Base-by-base conservation (phyloP, 768 basidiomycete genomes). In the Lentinula lateritia region DNA sequence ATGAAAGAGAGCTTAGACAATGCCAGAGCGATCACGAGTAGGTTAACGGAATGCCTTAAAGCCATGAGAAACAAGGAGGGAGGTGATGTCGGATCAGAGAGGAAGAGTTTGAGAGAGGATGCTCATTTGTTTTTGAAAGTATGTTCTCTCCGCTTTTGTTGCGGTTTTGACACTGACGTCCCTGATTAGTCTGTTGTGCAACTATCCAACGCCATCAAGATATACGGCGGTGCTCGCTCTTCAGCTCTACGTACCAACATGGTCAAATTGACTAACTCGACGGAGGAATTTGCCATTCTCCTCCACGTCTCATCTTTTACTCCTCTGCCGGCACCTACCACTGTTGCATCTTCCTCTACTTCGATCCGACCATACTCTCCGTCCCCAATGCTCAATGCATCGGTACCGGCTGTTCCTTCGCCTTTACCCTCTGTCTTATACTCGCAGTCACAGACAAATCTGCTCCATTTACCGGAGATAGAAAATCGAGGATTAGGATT, bases 231-330 rank as follows among this genome's bases (percentile, higher is more conserved):
- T 23, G 78, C 82, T n/a, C 82, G 87, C 53, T 82, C 85, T 15
- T 73, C 84, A 4, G 72, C 78, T 38, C 77, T 95, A 46, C 84
- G 90, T 62, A 81, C 77, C 58, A 85, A 87, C 68, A 86, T 93
- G 77, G 83, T 88, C 43, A 83, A 83, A 64, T 80, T 97, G 61
- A 91, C 89, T 20, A 89, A 91, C 66, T 83, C 88, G 12, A 93
- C 93, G 10, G 88, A 95, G 72, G 92, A 92, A 71, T 90, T 94
- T 67, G 87, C 91, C 53, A 91, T 93, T 65, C 78, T 96, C 52
- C 76, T 95, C 16, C 91, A 93, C 68, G 88, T 93, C 52, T 93
- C 93, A 6, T 92, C 90, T 0, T 86, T 91, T 65, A 84, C 92
- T 46, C 83, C 87, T 9, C 73, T 82, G 3, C 70, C 82, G 15